phyloP scores from a whole-genome alignment of 106 monocot species.

The Chionographis japonica region DNA sequence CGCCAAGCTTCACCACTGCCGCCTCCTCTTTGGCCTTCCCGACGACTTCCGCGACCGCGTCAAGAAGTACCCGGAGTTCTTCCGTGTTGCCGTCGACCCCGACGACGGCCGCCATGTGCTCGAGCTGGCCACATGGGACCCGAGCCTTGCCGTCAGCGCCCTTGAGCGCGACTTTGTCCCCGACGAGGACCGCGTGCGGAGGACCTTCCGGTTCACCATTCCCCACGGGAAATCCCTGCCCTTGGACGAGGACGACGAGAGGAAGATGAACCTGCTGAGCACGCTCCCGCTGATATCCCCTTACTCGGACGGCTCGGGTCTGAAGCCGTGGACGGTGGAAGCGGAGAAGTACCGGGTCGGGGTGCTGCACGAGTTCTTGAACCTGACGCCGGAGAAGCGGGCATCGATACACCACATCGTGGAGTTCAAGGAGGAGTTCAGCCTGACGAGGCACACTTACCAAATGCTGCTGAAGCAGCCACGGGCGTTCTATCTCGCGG shows the following conservation, averaged over 20 bases:
- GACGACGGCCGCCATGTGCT: constrained; percentile 45
- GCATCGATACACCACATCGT: constrained; percentile 91
- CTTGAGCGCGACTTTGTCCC: constrained; percentile 66
- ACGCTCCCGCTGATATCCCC: constrained; percentile 83
- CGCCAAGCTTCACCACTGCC: constrained; percentile 83
- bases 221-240: constrained; percentile 48
- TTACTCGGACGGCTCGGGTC: constrained; percentile 64
- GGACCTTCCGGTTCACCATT: constrained; percentile 65
- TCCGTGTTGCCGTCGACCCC: constrained; percentile 54
- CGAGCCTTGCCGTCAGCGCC: constrained; percentile 60
- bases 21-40: constrained; percentile 65
- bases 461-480: constrained; percentile 77
- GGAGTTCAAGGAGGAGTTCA: constrained; percentile 96
- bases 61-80: constrained; percentile 50
- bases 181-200: constrained; percentile 60
- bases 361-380: constrained; percentile 79
- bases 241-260: constrained; percentile 53
- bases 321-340: constrained; percentile 70
- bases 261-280: constrained; percentile 41
- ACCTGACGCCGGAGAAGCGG: constrained; percentile 84
- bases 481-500: constrained; percentile 82
- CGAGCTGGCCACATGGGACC: constrained; percentile 74
- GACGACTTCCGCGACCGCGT: constrained; percentile 88
- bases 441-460: constrained; percentile 78
- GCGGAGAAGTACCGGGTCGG: constrained; percentile 96